Conservation (phyloP, 129 eudicot genomes). For the Centella asiatica region DNA sequence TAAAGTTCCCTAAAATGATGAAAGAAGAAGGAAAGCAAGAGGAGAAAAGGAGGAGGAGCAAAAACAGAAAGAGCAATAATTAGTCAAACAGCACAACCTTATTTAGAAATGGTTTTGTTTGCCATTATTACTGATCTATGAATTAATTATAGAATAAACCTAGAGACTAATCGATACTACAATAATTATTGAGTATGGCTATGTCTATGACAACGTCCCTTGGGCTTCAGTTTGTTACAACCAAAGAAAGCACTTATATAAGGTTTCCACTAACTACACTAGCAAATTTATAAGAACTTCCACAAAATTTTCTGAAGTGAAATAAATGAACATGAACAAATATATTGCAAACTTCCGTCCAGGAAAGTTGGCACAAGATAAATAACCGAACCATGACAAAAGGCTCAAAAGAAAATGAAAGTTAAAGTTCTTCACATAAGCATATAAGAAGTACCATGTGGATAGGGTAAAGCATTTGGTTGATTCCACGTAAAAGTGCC, state of each 20-base stretch:
- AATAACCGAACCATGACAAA: neutral
- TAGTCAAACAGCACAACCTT: neutral
- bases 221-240: too few species aligned
- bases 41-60: too few species aligned
- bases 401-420: neutral
- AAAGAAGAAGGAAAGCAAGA: too few species aligned
- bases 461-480: slow-evolving; percentile 45
- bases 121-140: neutral
- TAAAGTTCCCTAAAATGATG: slow-evolving; percentile 45
- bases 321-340: neutral
- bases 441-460: slow-evolving; percentile 40
- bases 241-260: too few species aligned
- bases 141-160: neutral
- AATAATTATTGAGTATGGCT: too few species aligned
- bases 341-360: too few species aligned
- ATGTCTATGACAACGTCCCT: neutral
- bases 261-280: too few species aligned
- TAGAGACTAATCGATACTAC: too few species aligned
- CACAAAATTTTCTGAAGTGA: neutral
- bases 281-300: too few species aligned
- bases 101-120: neutral
- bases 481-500: slow-evolving; percentile 48
- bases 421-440: neutral
- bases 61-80: too few species aligned
- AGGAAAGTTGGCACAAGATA: too few species aligned